A percentile compares a stretch with the other conserved stretches of the same genome.
phyloP scores from a whole-genome alignment of 192 early-diverging fungal genomes.

The Rhizoclosmatium globosum region DNA sequence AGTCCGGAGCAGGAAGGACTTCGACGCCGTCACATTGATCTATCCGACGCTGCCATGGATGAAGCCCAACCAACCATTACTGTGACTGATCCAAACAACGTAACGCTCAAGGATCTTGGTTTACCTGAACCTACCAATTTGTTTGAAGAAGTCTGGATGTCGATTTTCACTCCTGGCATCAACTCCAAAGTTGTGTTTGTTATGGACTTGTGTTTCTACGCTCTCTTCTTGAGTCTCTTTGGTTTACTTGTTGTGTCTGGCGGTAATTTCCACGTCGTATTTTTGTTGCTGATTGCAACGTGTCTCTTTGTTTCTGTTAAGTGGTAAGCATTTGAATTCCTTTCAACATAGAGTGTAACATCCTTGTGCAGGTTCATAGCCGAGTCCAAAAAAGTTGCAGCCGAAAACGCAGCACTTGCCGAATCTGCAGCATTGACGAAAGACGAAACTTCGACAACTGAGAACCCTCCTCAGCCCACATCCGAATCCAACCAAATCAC shows the following conservation, averaged over 20 bases:
- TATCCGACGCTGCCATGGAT: not conserved
- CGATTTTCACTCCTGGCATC: conserved; percentile 54
- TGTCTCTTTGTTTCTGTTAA: conserved; percentile 51
- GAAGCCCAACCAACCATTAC: not conserved
- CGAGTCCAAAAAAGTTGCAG: conserved; percentile 12
- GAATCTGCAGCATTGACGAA: not conserved
- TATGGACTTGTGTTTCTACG: conserved; percentile 53
- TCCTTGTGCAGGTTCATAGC: conserved; percentile 26
- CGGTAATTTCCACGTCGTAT: conserved; percentile 47
- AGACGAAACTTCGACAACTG: not conserved
- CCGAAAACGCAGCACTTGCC: not conserved
- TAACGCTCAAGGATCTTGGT: conserved; percentile 1
- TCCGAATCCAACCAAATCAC: not conserved
- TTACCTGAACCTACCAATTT: conserved; percentile 26
- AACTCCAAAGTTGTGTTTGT: conserved; percentile 46
- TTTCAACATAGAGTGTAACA: not conserved
- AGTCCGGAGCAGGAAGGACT: not conserved
- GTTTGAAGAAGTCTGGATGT: conserved; percentile 42
- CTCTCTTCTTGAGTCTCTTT: conserved; percentile 42
- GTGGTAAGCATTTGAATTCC: conserved; percentile 43
- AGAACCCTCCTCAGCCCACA: not conserved
- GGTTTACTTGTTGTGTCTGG: conserved; percentile 41
- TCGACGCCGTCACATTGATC: not conserved
- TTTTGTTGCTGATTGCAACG: conserved; percentile 43
- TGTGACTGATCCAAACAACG: not conserved